Conservation (phyloP, 176 grass and related monocot genomes). For the Raddia guianensis region DNA sequence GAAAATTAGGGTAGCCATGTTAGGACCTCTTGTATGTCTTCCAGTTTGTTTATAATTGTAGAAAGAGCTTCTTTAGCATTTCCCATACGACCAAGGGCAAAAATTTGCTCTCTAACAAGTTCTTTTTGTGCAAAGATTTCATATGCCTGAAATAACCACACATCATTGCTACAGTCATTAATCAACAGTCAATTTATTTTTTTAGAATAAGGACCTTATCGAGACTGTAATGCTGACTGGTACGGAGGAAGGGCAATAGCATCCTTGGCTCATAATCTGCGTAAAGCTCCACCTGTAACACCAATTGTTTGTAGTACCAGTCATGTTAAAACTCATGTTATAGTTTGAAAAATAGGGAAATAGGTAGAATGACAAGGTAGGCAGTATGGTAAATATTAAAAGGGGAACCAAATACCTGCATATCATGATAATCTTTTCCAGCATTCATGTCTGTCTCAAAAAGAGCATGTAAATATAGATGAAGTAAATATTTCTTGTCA, state of each 20-base stretch:
- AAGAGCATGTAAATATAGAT: conserved; percentile 92
- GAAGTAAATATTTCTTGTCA: conserved; percentile 73
- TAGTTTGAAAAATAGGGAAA: conserved; percentile 17
- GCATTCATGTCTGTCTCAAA: conserved; percentile 87
- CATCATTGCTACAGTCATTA: conserved; percentile 34
- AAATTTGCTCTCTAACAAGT: conserved; percentile 84
- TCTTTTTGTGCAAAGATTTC: conserved; percentile 75
- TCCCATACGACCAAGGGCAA: conserved; percentile 95
- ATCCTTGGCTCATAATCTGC: conserved; percentile 86
- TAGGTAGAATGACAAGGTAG: not conserved
- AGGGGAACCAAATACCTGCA: conserved; percentile 68
- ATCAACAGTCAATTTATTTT: not conserved
- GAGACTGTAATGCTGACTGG: conserved; percentile 90
- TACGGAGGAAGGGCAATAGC: conserved; percentile 89
- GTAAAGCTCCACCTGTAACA: conserved; percentile 85
- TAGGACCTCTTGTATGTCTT: conserved; percentile 85
- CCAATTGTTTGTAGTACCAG: conserved; percentile 25
- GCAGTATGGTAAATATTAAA: conserved; percentile 10
- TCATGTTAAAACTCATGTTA: conserved; percentile 30
- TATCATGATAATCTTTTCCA: conserved; percentile 92
- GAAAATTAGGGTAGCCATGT: conserved; percentile 21
- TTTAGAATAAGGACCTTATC: conserved; percentile 64
- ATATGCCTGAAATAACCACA: conserved; percentile 82
- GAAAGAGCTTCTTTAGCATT: conserved; percentile 97
- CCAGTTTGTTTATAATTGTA: conserved; percentile 89